Base-by-base conservation (phyloP, 2,329 filamentous ascomycete genomes). In the Fonsecaea nubica region DNA sequence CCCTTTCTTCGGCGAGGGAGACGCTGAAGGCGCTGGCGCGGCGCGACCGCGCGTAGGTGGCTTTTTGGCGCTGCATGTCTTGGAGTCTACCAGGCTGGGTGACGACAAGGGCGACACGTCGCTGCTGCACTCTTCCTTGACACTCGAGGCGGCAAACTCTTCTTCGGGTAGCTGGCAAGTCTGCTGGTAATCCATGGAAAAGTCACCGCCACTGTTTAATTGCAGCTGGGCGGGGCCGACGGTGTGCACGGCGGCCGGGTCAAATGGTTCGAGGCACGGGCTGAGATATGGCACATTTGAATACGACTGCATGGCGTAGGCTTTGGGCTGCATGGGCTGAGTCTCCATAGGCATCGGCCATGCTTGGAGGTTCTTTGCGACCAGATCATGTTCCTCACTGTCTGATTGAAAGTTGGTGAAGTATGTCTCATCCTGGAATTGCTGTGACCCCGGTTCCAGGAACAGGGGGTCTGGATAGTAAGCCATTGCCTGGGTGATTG, bases 381-480 rank as follows among this genome's bases (percentile, higher is more conserved):
- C 13, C 8, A 42, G n/a, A 40, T 58, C 38, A 8, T 59, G 42
- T 8, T 40, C 58, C 30, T 61, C 45, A 3, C 15, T 42, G 58
- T 53, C 45, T 12, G 48, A 21, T 9, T 33, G 58, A 10, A 61
- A 61, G 18, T 33, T 33, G 15, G 58, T 40, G 13, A 42, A 54
- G 15, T 61, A 40, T 18, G 58, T 25, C 8, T 53, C 58, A 33
- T 61, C 58, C 10, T 52, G 45, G 13, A 40, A 61, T 55, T 36
- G 30, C 52, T 55, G 33, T 35, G 52, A 55, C 30, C 30, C 58
- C 35, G 36, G 45, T 33, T 61, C 58, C 12, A 61, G 58, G 45
- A 61, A 61, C 35, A 61, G 53, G 5, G 58, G 33, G 7, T 61
- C 58, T 32, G 36, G 45, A 18, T 53, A 61, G 58, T 40, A 61